A percentile compares a stretch with the other conserved stretches of the same genome.
These are phyloP conservation scores for Penicillium sp. DNA, from an alignment of 2,329 filamentous ascomycete species.

Conservation along the genomic window DNA sequence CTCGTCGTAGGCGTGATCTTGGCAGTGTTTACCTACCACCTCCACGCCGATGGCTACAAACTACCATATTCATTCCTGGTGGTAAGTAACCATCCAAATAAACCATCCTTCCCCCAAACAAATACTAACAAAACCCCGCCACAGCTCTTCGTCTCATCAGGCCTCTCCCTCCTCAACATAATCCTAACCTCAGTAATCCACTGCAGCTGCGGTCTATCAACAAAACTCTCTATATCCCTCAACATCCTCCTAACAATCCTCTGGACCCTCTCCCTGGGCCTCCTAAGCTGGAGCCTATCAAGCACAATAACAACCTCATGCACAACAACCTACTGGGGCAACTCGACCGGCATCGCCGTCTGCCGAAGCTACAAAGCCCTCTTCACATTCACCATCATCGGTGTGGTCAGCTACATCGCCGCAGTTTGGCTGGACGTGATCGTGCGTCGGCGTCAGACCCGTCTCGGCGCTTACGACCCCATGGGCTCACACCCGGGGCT, in stretches of 20 bases:
- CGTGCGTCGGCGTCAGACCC: conserved; percentile 46
- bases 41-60: conserved; percentile 51
- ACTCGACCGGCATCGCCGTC: conserved; percentile 53
- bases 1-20: conserved; percentile 55
- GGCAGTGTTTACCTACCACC: conserved; percentile 55
- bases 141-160: conserved; percentile 52
- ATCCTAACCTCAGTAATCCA: conserved; percentile 52
- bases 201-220: conserved; percentile 52
- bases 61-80: conserved; percentile 61
- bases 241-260: conserved; percentile 51
- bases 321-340: conserved; percentile 52
- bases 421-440: conserved; percentile 52
- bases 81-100: conserved; percentile 38
- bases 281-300: conserved; percentile 55
- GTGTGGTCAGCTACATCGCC: conserved; percentile 46
- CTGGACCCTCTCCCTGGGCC: conserved; percentile 52
- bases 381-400: conserved; percentile 55
- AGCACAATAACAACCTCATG: conserved; percentile 54
- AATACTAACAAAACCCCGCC: not conserved
- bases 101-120: too few relatives aligned
- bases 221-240: conserved; percentile 50
- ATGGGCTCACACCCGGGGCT: conserved; percentile 37
- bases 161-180: conserved; percentile 53
- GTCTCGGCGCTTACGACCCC: conserved; percentile 49
- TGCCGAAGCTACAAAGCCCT: conserved; percentile 60